phyloP scores from a whole-genome alignment of 495 filamentous ascomycete genomes.

The Tirmania nivea region DNA sequence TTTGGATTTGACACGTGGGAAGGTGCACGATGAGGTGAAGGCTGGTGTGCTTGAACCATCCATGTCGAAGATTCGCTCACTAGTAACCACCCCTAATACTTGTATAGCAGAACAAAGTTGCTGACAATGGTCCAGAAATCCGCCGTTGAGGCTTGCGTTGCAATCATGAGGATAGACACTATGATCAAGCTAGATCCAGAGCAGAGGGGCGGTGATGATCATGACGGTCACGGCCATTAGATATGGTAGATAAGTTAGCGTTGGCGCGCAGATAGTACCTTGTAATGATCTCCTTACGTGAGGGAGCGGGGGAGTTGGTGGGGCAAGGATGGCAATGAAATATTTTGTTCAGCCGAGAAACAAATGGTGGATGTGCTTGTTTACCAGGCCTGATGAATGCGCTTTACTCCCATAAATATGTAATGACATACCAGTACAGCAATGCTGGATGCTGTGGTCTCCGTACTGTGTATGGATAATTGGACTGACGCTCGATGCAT shows the following conservation, averaged over 20 bases:
- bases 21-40: constrained; percentile 83
- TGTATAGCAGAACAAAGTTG: background rate
- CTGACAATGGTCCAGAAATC: constrained; percentile 38
- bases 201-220: constrained; percentile 54
- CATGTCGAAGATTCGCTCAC: constrained; percentile 94
- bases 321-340: too few relatives aligned
- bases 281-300: too few relatives aligned
- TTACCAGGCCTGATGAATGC: too few relatives aligned
- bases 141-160: constrained; percentile 95
- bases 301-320: too few relatives aligned
- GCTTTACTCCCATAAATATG: too few relatives aligned
- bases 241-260: background rate
- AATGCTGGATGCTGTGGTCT: too few relatives aligned
- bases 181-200: constrained; percentile 96
- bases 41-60: constrained; percentile 87
- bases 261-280: too few relatives aligned
- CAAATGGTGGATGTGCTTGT: background rate
- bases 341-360: too few relatives aligned
- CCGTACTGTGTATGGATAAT: too few relatives aligned
- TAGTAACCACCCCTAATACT: constrained; percentile 21
- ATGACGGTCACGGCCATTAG: constrained; percentile 37
- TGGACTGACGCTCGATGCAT: too few relatives aligned
- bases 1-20: constrained; percentile 70
- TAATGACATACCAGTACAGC: too few relatives aligned
- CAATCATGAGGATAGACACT: constrained; percentile 98